phyloP scores from a whole-genome alignment of 768 basidiomycete genomes.

The Lanmaoa pseudosensibilis region DNA sequence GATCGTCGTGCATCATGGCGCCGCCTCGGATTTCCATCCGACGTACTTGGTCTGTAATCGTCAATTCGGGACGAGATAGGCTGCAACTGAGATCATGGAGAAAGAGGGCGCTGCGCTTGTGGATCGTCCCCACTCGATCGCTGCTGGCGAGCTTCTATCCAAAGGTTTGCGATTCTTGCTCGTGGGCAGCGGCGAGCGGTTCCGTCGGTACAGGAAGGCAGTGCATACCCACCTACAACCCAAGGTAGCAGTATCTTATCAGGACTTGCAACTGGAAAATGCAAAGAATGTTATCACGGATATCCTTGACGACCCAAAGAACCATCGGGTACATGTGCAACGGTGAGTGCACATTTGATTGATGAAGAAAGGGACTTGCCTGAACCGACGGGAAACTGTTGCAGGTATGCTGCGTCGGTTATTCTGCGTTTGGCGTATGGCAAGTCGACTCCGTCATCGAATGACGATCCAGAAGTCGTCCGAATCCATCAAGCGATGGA shows the following conservation, averaged over 20 bases:
- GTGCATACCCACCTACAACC: constrained; percentile 54
- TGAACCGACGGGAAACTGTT: not conserved
- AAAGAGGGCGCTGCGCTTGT: constrained; percentile 49
- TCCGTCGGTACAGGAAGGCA: constrained; percentile 54
- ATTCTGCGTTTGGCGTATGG: constrained; percentile 27
- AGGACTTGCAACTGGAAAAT: constrained; percentile 42
- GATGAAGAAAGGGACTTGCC: too few species aligned
- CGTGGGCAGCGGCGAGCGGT: constrained; percentile 50
- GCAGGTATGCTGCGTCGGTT: constrained; percentile 28
- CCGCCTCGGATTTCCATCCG: not conserved
- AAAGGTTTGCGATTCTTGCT: constrained; percentile 52
- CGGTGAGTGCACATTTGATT: constrained; percentile 34
- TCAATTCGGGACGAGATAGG: constrained; percentile 33
- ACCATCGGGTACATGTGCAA: constrained; percentile 44
- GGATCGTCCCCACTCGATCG: constrained; percentile 51
- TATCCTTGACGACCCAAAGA: constrained; percentile 32
- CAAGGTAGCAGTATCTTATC: constrained; percentile 43
- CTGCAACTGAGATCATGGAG: constrained; percentile 60
- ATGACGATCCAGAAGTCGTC: constrained; percentile 22
- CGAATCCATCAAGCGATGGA: constrained; percentile 15
- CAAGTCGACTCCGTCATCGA: constrained; percentile 23
- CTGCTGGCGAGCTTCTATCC: constrained; percentile 52
- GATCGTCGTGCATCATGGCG: not conserved
- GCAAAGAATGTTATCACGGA: constrained; percentile 26
- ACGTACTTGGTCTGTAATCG: not conserved